These are phyloP conservation scores for Porphyra umbilicalis DNA, from an alignment of 31 red algal species.

Conservation along the genomic window DNA sequence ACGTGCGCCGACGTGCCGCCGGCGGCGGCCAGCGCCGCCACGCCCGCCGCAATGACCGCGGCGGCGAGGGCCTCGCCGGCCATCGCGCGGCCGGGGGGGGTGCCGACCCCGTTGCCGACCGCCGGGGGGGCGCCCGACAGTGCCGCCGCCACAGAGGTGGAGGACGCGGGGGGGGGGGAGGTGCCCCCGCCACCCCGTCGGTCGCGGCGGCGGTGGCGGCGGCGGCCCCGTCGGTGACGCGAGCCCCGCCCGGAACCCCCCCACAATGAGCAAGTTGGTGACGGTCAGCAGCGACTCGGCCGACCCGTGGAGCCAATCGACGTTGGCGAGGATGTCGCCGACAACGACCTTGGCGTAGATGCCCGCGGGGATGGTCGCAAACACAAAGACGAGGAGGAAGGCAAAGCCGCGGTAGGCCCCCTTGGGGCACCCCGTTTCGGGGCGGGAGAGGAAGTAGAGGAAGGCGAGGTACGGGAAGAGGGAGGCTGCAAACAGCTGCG, in stretches of 20 bases:
- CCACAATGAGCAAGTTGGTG: slow-evolving; percentile 69
- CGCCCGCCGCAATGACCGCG: background rate
- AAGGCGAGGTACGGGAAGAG: slow-evolving; percentile 61
- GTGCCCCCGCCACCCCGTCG: background rate
- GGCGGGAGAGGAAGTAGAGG: slow-evolving; percentile 47
- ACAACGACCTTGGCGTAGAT: slow-evolving; percentile 63
- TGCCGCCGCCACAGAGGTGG: background rate
- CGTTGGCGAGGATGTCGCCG: slow-evolving; percentile 73
- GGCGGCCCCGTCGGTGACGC: background rate
- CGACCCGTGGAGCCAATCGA: slow-evolving; percentile 78
- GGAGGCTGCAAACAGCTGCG: slow-evolving; percentile 53
- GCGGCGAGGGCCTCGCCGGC: background rate
- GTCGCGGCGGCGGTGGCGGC: background rate
- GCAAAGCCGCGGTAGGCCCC: slow-evolving; percentile 57
- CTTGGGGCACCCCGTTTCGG: slow-evolving; percentile 19
- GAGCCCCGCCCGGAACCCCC: slow-evolving; percentile 42
- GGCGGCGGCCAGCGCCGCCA: background rate
- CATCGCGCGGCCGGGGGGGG: background rate
- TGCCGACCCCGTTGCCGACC: background rate
- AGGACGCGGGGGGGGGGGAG: background rate
- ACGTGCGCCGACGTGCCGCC: slow-evolving; percentile 16
- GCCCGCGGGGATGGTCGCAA: slow-evolving; percentile 71
- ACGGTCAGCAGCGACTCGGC: slow-evolving; percentile 76
- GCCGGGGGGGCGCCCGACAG: background rate
- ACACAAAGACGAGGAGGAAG: slow-evolving; percentile 81